Base-by-base conservation (phyloP, 176 grass and related monocot genomes). In the Lolium multiflorum region DNA sequence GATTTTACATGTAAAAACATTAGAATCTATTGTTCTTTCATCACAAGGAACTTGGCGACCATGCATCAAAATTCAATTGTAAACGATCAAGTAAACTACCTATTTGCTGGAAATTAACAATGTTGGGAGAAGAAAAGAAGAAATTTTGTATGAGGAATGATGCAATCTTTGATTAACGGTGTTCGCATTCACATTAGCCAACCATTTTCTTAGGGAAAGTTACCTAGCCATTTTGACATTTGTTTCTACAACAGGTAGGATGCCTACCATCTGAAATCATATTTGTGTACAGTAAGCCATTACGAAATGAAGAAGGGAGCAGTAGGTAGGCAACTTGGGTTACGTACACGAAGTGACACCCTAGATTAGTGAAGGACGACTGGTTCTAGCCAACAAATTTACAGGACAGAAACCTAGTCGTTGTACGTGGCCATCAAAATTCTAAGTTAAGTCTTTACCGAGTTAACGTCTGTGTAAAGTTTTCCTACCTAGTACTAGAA, bases 331-430 rank as follows among this genome's bases (percentile, higher is more conserved):
- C 17, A 17, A 38, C 80, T 37, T 46, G 37, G 55, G 39, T 68
- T 13, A 35, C 61, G 61, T 64, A 56, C 50, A 59, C 17, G 43
- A 82, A 67, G 4, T 76, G 74, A 63, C 68, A 57, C 64, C 16
- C 22, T 41, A 35, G 57, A 54, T 66, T 25, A 79, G 31, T 15
- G 11, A 62, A 54, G 24, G 6, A 1, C 43, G 64, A 64, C 46
- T 81, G 60, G 75, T 67, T 89, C 54, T 63, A 48, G 82, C 66
- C 89, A 89, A 68, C 77, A 85, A 85, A 76, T 47, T 9, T 75
- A 74, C 77, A 66, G 35, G 13, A 79, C 7, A 87, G 25, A 28
- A 74, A 25, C 47, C 16, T 50, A 49, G n/a, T 62, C 60, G 22
- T 35, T 35, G 31, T 62, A 67, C 21, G 31, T 15, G 55, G 0